Evolutionary conservation across 257 asterid genomes (phyloP).

Genomic region (Solanum commersonii): DNA sequence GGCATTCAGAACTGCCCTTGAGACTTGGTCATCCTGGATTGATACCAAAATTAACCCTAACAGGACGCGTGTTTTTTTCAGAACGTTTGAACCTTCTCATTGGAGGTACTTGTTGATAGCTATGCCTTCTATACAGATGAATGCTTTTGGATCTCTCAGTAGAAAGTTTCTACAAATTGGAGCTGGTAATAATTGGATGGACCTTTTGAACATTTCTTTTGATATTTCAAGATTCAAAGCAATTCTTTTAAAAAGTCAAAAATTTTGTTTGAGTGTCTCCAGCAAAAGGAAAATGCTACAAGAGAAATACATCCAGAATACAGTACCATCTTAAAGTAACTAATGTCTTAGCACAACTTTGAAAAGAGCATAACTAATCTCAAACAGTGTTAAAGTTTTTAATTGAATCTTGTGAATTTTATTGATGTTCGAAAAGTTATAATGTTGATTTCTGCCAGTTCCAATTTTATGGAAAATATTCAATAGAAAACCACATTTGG

Average conservation of each 20-base stretch:
- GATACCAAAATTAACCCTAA: slow-evolving; percentile 18
- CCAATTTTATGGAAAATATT: neutral
- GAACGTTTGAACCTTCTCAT: slow-evolving; percentile 79
- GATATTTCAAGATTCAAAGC: neutral
- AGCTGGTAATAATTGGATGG: neutral
- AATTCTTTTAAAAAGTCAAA: neutral
- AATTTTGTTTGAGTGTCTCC: neutral
- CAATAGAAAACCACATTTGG: neutral
- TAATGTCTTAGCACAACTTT: neutral
- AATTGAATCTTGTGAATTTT: neutral
- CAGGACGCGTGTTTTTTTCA: slow-evolving; percentile 49
- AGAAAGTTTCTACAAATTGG: neutral
- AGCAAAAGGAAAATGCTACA: neutral
- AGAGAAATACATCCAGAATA: neutral
- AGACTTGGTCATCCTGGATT: slow-evolving; percentile 76
- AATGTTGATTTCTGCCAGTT: neutral
- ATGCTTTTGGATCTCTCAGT: neutral
- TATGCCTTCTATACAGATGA: neutral
- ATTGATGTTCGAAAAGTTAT: neutral
- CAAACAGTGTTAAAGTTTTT: neutral
- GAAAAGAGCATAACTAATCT: neutral
- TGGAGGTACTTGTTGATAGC: slow-evolving; percentile 47
- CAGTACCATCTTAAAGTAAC: neutral
- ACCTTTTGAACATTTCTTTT: neutral
- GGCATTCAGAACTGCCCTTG: slow-evolving; percentile 49